phyloP scores from a whole-genome alignment of 805 yeast species.

The Suhomyces sp. region DNA sequence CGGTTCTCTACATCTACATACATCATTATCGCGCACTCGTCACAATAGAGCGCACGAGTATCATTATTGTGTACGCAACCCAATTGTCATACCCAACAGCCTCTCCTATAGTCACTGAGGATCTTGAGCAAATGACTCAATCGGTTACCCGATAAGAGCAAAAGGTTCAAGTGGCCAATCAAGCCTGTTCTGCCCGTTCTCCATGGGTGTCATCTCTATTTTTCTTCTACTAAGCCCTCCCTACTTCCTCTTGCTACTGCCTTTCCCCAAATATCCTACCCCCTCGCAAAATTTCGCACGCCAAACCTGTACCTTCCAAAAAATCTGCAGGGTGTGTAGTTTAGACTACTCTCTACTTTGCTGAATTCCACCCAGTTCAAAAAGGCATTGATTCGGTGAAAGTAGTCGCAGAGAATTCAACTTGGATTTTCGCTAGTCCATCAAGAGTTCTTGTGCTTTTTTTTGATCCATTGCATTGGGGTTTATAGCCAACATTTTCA shows the following conservation, averaged over 20 bases:
- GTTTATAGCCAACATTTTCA: neutral
- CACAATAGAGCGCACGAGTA: neutral
- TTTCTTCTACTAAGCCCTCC: neutral
- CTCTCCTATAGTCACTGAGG: neutral
- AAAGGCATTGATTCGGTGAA: neutral
- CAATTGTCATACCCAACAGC: neutral
- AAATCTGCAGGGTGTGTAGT: neutral
- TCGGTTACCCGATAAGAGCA: neutral
- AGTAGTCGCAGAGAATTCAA: neutral
- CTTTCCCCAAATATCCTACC: neutral
- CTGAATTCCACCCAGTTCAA: neutral
- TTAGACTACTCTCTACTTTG: neutral
- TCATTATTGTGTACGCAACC: neutral
- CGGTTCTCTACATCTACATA: neutral
- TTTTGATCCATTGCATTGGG: neutral
- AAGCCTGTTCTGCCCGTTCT: neutral
- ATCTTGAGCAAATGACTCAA: neutral
- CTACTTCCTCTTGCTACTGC: neutral
- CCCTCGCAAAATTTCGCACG: neutral
- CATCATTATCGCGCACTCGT: neutral
- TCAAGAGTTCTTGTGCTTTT: neutral
- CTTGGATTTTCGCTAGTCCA: neutral
- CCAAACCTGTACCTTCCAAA: neutral
- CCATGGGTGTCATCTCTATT: neutral
- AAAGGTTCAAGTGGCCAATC: neutral